Conservation (phyloP, 331 rosid genomes). For the Acacia pycnantha region DNA sequence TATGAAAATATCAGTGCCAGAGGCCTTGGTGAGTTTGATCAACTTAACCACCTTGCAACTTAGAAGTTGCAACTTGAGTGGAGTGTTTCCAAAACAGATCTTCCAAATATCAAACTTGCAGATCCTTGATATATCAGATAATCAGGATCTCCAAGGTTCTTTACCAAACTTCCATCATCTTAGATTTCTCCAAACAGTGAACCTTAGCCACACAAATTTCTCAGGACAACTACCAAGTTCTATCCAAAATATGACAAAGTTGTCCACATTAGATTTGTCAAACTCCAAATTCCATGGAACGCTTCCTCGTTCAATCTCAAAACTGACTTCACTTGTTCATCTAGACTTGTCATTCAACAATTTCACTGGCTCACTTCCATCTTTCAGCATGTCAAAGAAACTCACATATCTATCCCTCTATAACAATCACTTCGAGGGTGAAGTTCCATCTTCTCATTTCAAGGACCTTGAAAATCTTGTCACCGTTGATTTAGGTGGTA, state of each 20-base stretch:
- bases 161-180: background rate
- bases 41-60: conserved; percentile 27
- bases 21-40: conserved; percentile 15
- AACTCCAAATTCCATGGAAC: conserved; percentile 15
- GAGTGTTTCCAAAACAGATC: conserved; percentile 32
- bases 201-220: background rate
- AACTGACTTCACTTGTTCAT: background rate
- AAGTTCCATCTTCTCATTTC: conserved; percentile 3
- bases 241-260: background rate
- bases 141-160: background rate
- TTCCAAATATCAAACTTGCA: conserved; percentile 4
- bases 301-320: conserved; percentile 7
- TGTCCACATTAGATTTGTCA: conserved; percentile 13
- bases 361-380: conserved; percentile 29
- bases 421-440: conserved; percentile 6
- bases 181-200: background rate
- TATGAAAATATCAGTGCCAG: conserved; percentile 26
- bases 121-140: background rate
- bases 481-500: conserved; percentile 22
- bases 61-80: background rate
- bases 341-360: background rate
- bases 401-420: conserved; percentile 6
- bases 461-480: conserved; percentile 11
- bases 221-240: background rate
- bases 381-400: conserved; percentile 8